These are phyloP conservation scores for Fusarium albosuccineum DNA, from an alignment of 2,329 filamentous ascomycete species.

Conservation along the genomic window DNA sequence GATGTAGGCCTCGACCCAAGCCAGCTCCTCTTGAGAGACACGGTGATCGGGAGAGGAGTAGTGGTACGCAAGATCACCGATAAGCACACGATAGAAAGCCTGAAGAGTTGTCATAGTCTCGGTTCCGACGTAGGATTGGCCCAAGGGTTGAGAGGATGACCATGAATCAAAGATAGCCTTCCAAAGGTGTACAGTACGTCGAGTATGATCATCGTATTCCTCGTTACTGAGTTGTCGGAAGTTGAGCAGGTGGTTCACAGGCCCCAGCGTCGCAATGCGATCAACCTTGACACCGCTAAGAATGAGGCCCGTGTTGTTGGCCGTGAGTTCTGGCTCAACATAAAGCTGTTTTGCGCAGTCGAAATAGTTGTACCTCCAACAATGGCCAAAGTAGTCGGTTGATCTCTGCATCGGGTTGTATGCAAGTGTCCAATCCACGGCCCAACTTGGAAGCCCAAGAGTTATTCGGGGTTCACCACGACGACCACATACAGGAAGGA, in stretches of 20 bases:
- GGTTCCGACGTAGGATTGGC: not conserved
- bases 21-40: not conserved
- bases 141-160: not conserved
- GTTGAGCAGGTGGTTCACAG: not conserved
- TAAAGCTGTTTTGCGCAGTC: not conserved
- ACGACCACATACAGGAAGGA: not conserved
- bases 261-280: not conserved
- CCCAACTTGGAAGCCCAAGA: not conserved
- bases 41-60: not conserved
- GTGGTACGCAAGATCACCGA: not conserved
- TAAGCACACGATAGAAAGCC: not conserved
- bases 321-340: not conserved
- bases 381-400: slow-evolving; percentile 4
- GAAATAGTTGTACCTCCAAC: slow-evolving; percentile 2
- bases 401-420: not conserved
- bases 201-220: not conserved
- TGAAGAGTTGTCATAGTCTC: not conserved
- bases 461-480: not conserved
- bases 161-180: not conserved
- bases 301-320: not conserved
- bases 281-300: not conserved
- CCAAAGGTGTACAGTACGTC: not conserved
- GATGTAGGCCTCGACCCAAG: not conserved
- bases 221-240: not conserved
- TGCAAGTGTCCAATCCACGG: slow-evolving; percentile 4